These are phyloP conservation scores for Podaxis carcinomalis DNA, from an alignment of 768 basidiomycete genomes.

Conservation along the genomic window DNA sequence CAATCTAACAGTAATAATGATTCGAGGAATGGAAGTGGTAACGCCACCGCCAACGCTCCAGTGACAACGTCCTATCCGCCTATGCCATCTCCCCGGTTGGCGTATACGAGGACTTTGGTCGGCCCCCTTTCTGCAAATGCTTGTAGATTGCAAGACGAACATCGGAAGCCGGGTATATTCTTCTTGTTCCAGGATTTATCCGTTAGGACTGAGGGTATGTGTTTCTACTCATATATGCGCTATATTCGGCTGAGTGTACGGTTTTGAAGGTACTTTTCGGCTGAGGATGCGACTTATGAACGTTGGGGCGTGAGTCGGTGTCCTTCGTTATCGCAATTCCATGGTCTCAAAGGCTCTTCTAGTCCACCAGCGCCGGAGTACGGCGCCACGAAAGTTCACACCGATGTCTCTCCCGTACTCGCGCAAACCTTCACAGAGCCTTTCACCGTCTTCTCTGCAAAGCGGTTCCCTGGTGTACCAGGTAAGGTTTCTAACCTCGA, in stretches of 20 bases:
- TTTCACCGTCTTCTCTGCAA: slow-evolving; percentile 88
- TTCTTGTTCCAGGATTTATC: slow-evolving; percentile 95
- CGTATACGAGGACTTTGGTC: slow-evolving; percentile 85
- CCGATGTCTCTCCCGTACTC: slow-evolving; percentile 66
- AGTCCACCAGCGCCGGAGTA: slow-evolving; percentile 73
- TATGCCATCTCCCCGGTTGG: slow-evolving; percentile 38
- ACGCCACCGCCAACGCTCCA: neutral
- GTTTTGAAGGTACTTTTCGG: slow-evolving; percentile 67
- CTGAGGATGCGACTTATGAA: slow-evolving; percentile 87
- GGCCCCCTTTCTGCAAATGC: slow-evolving; percentile 88
- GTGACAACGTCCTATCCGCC: slow-evolving; percentile 20
- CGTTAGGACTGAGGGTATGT: slow-evolving; percentile 83
- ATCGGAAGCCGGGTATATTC: slow-evolving; percentile 84
- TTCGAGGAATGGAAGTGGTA: neutral
- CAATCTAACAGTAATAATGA: neutral
- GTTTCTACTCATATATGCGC: neutral
- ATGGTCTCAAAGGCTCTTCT: neutral
- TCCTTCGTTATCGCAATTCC: slow-evolving; percentile 6
- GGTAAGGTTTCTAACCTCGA: slow-evolving; percentile 39
- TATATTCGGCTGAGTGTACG: neutral
- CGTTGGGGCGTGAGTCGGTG: slow-evolving; percentile 75
- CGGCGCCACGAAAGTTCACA: slow-evolving; percentile 63
- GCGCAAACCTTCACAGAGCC: slow-evolving; percentile 81
- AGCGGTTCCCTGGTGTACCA: slow-evolving; percentile 93
- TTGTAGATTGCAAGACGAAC: slow-evolving; percentile 78